These are phyloP conservation scores for Kodamaea kakaduensis DNA, from an alignment of 805 yeast genomes.

Conservation along the genomic window DNA sequence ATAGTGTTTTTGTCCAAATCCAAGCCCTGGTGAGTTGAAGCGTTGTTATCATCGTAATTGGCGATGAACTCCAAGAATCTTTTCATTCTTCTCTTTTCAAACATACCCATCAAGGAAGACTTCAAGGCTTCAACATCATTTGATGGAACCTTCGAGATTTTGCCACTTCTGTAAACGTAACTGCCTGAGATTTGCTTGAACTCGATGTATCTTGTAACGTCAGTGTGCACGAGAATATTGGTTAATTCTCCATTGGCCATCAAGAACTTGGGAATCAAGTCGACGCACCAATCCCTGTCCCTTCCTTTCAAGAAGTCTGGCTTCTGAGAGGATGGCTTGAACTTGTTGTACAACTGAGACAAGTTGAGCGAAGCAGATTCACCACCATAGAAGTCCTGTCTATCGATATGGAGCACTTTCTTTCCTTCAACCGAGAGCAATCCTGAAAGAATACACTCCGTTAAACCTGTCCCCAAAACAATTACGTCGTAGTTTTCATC, in stretches of 20 bases:
- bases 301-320: conserved; percentile 75
- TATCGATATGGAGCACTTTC: conserved; percentile 93
- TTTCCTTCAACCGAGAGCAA: conserved; percentile 95
- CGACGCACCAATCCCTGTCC: conserved; percentile 97
- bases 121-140: conserved; percentile 87
- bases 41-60: conserved; percentile 71
- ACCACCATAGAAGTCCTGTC: conserved; percentile 95
- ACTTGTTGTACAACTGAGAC: conserved; percentile 67
- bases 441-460: conserved; percentile 95
- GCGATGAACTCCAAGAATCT: conserved; percentile 85
- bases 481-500: conserved; percentile 97
- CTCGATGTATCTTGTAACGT: conserved; percentile 92
- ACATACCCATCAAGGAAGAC: conserved; percentile 91
- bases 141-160: conserved; percentile 92
- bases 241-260: conserved; percentile 98
- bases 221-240: conserved; percentile 90
- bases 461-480: conserved; percentile 91
- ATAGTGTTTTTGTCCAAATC: conserved; percentile 84
- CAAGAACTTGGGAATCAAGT: conserved; percentile 90
- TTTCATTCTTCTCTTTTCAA: conserved; percentile 94
- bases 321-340: conserved; percentile 70
- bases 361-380: conserved; percentile 83
- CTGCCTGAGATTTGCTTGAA: conserved; percentile 96
- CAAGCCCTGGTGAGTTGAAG: conserved; percentile 78
- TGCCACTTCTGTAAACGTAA: conserved; percentile 85